These are phyloP conservation scores for Fusarium tanahbumbuense DNA, from an alignment of 2,329 filamentous ascomycete species.

Conservation along the genomic window DNA sequence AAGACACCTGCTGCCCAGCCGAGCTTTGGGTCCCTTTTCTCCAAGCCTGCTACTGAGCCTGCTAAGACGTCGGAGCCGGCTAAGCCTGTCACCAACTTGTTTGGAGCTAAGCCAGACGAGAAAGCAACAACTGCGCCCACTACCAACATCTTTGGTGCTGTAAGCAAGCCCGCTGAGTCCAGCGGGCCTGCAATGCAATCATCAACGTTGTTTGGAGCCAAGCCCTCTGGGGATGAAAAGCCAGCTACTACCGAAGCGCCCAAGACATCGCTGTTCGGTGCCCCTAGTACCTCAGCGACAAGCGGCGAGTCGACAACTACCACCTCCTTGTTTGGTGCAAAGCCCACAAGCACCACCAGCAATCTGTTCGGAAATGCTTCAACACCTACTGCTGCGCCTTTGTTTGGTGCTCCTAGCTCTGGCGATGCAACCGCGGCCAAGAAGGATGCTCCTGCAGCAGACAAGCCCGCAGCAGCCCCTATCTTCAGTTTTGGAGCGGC, in stretches of 20 bases:
- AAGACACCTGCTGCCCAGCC: constrained; percentile 49
- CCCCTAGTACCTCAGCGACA: constrained; percentile 25
- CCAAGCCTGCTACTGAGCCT: constrained; percentile 49
- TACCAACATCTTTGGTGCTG: constrained; percentile 54
- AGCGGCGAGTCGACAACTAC: constrained; percentile 30
- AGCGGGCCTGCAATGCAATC: constrained; percentile 44
- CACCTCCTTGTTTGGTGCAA: constrained; percentile 43
- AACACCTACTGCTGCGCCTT: constrained; percentile 38
- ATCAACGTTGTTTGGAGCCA: constrained; percentile 52
- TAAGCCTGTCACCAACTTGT: constrained; percentile 50
- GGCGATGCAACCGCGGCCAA: constrained; percentile 36
- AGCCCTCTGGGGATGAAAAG: constrained; percentile 48
- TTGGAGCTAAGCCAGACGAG: constrained; percentile 53
- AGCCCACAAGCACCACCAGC: constrained; percentile 41
- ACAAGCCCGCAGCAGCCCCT: constrained; percentile 44
- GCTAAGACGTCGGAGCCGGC: constrained; percentile 45
- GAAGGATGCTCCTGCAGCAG: constrained; percentile 36
- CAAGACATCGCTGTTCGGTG: constrained; percentile 50
- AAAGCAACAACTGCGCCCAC: constrained; percentile 45
- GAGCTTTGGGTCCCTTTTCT: constrained; percentile 49
- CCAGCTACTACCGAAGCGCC: constrained; percentile 35
- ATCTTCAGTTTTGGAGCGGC: constrained; percentile 52
- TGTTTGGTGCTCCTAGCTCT: constrained; percentile 47
- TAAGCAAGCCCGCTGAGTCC: constrained; percentile 50
- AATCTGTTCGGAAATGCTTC: constrained; percentile 50